Evolutionary conservation across 2,329 filamentous ascomycete species (phyloP).

Genomic region (Fusarium musae): DNA sequence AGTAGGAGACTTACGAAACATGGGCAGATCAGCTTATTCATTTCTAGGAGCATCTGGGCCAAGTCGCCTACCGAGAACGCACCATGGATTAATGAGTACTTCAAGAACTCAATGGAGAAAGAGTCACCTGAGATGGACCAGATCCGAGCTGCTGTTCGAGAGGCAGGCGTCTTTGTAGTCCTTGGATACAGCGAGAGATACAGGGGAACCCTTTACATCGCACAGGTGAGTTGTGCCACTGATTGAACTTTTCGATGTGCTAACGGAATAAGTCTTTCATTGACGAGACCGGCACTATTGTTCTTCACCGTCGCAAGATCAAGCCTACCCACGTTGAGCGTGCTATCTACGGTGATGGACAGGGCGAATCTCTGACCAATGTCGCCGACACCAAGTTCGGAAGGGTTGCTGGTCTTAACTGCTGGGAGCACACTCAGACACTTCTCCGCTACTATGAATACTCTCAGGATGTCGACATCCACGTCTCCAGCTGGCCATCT

Average conservation of each 20-base stretch:
- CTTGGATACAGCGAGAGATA: slow-evolving; percentile 57
- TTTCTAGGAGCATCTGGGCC: slow-evolving; percentile 44
- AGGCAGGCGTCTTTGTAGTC: slow-evolving; percentile 56
- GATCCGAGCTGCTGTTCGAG: slow-evolving; percentile 58
- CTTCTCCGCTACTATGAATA: slow-evolving; percentile 59
- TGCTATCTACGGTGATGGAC: slow-evolving; percentile 59
- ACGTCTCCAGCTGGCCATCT: slow-evolving; percentile 59
- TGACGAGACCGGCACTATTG: slow-evolving; percentile 51
- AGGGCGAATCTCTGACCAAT: slow-evolving; percentile 50
- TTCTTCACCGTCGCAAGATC: slow-evolving; percentile 58
- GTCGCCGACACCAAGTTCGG: slow-evolving; percentile 53
- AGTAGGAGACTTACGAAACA: slow-evolving; percentile 4
- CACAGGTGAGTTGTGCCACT: neutral
- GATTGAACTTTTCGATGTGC: rapidly evolving
- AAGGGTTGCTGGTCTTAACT: slow-evolving; percentile 56
- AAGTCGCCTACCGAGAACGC: slow-evolving; percentile 47
- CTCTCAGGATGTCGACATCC: slow-evolving; percentile 56
- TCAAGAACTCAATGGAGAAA: slow-evolving; percentile 55
- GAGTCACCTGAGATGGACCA: slow-evolving; percentile 55
- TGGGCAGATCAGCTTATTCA: slow-evolving; percentile 22
- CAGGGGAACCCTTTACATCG: slow-evolving; percentile 56
- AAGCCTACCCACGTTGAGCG: slow-evolving; percentile 64
- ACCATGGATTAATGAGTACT: slow-evolving; percentile 56
- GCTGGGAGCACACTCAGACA: slow-evolving; percentile 62
- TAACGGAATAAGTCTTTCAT: slow-evolving; percentile 51